A percentile compares a stretch with the other conserved stretches of the same genome.
phyloP scores from a whole-genome alignment of 164 flowering plant species.

The Vitis rotundifolia region DNA sequence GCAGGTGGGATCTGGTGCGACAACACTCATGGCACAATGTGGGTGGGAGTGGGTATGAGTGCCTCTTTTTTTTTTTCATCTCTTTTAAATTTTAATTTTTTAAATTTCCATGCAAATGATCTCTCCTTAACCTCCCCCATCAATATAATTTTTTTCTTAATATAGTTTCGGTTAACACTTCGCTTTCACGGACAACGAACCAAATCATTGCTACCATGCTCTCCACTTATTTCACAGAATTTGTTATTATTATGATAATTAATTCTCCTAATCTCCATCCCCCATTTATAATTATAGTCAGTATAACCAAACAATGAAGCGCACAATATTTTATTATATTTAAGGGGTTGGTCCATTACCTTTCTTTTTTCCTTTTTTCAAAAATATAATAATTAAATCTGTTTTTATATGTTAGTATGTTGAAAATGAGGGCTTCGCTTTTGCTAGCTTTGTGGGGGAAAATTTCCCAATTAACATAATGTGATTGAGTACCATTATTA shows the following conservation, averaged over 20 bases:
- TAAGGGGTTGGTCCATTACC: too few species aligned
- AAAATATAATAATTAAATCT: too few species aligned
- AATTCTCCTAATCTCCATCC: neutral
- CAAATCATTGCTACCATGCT: slow-evolving; percentile 17
- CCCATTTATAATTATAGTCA: neutral
- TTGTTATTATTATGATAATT: neutral
- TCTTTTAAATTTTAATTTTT: too few species aligned
- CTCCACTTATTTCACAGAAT: slow-evolving; percentile 6
- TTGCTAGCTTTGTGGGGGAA: slow-evolving; percentile 7
- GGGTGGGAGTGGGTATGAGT: neutral
- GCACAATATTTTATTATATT: too few species aligned
- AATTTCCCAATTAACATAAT: slow-evolving; percentile 5
- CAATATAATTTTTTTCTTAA: neutral
- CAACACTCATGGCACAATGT: slow-evolving; percentile 7
- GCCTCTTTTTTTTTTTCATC: neutral
- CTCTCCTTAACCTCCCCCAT: too few species aligned
- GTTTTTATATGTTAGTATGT: neutral
- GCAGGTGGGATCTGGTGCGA: slow-evolving; percentile 10
- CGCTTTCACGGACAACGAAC: slow-evolving; percentile 18
- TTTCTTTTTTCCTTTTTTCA: too few species aligned
- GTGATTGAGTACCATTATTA: slow-evolving; percentile 6
- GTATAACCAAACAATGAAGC: too few species aligned
- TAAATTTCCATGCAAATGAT: too few species aligned
- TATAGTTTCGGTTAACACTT: slow-evolving; percentile 16
- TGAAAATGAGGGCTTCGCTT: slow-evolving; percentile 9